A percentile compares a stretch with the other conserved stretches of the same genome.
Evolutionary conservation across 148 eudicot genomes (phyloP).

Genomic region (Rhododendron ferrugineum): DNA sequence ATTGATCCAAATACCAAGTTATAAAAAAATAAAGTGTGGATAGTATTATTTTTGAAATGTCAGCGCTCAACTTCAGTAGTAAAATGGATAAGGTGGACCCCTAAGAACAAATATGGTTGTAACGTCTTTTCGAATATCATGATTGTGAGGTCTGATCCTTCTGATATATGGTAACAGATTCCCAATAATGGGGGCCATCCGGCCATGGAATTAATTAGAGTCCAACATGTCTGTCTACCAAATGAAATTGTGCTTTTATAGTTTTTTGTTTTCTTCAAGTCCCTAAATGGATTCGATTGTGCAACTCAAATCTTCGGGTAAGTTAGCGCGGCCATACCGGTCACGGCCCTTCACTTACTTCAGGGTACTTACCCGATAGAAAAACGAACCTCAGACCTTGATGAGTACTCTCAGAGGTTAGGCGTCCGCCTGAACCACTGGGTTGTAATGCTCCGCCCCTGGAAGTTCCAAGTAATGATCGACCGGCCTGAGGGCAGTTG

Average conservation of each 20-base stretch:
- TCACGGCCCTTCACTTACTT: too few relatives aligned
- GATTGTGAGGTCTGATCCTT: not conserved
- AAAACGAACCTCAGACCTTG: too few relatives aligned
- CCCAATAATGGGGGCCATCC: not conserved
- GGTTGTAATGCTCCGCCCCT: too few relatives aligned
- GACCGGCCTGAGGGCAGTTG: too few relatives aligned
- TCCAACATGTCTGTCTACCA: not conserved
- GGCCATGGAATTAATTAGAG: not conserved
- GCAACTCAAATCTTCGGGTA: too few relatives aligned
- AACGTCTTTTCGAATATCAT: not conserved
- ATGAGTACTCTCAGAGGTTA: too few relatives aligned
- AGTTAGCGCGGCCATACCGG: too few relatives aligned
- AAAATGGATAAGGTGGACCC: not conserved
- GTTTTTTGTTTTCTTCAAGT: not conserved
- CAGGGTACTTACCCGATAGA: too few relatives aligned
- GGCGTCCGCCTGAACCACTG: too few relatives aligned
- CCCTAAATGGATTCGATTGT: rapidly evolving
- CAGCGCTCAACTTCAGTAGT: not conserved
- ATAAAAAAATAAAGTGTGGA: not conserved
- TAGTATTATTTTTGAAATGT: not conserved
- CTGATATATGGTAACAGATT: not conserved
- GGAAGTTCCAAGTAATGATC: too few relatives aligned
- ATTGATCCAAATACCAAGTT: too few relatives aligned
- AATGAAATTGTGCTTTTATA: not conserved
- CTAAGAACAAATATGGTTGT: not conserved